Base-by-base conservation (phyloP, 257 asterid species). In the Verbascum thapsus region DNA sequence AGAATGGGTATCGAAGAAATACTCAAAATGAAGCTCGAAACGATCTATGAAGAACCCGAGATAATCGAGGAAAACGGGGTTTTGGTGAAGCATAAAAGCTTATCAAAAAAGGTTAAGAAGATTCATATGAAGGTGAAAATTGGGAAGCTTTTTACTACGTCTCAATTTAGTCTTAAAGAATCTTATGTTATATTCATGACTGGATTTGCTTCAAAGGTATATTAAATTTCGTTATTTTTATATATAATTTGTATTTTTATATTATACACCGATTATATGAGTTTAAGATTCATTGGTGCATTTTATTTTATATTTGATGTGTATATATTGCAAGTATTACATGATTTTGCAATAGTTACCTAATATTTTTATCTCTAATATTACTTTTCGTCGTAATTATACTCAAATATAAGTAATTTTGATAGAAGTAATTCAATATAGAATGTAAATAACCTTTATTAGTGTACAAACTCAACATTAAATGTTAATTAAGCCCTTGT, bases 11-110 rank as follows among this genome's bases (percentile, higher is more conserved):
- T 83, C 10, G 86, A 83, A 26, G 95, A 90, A 6, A 80, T 87
- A 64, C 73, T 90, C 2, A 90, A 85, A 76, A 83, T 80, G 95
- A 87, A 85, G 78, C 92, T 87, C 5, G 90, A 73, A 26, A 81
- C 87, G 4, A 85, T 90, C 71, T 44, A 63, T 53, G 96, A 88
- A 67, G 89, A 86, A 48, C 74, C 81, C 0, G 95, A 85, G 52
- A 64, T 10, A 3, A 16, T 11, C 37, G 83, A 72, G 10, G 83
- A 72, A 23, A 63, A 69, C 49, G 65, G 76, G 42, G 51, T 67
- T 15, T 6, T 55, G 7, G 17, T 51, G 3, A 58, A 69, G 64
- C 73, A 64, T 8, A 32, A 4, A 8, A 59, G 58, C 44, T 10
- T 48, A n/a, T 45, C 71, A 0, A 64, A 47, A 43, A 71, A 76